Evolutionary conservation across 2,329 filamentous ascomycete genomes (phyloP), one percentile per base, ranked within the genome.

Genomic region (Ophiocordyceps sinensis): DNA sequence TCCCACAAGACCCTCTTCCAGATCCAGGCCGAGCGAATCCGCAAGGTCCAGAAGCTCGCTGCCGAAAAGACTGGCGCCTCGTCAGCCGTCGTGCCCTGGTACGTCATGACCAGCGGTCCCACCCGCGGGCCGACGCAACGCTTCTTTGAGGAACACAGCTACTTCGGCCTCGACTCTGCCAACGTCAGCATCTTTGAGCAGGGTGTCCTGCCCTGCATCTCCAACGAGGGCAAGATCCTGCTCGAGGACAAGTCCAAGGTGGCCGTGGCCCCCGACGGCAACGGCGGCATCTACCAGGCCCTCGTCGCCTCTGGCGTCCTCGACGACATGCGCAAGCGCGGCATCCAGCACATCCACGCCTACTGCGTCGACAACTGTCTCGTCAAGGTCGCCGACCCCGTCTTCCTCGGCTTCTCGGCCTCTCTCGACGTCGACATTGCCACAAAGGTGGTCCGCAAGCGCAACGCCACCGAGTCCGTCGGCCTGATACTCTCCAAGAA

Each of bases 331-430:
- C 75, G 77, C 52, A 79, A 79, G 65, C 84, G 89, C 43, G 88
- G 87, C 39, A 83, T 96, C 57, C 67, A 94, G 71, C 91, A 98
- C 67, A 82, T 98, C 47, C 89, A 98, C 64, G 83, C 88, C 38
- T 96, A 96, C 73, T 95, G 91, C 57, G 91, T 98, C 37, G 91
- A 98, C 68, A 98, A 98, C 71, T 96, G 89, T 67, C 75, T 98
- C n/a, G 89, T 94, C 60, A 89, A 86, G 66, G 89, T 98, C n/a
- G 89, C 89, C 26, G 91, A 98, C 57, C 91, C 91, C 13, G 75
- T 86, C 51, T 96, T 98, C 67, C 81, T 96, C 53, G 91, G 91
- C 51, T 96, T 96, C 65, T 76, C 87, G 5, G 87, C 89, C 35
- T 76, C 80, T 40, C 85, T 89, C 61, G 68, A 86, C 45, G 89